phyloP scores from a whole-genome alignment of 345 rosid genomes.

The Sisymbrium irio region DNA sequence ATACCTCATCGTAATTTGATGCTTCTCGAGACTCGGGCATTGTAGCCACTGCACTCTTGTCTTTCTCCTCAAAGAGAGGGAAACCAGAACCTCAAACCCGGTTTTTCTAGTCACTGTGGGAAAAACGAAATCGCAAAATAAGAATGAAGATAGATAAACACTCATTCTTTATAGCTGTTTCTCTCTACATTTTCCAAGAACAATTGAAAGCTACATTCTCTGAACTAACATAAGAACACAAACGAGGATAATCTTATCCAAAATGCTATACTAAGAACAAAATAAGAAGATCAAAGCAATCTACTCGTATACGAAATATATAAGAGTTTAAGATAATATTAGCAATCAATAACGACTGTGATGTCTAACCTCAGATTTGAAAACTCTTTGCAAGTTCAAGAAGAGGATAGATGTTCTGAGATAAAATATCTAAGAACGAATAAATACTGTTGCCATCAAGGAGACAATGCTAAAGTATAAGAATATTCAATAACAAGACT shows the following conservation, averaged over 20 bases:
- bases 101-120: not conserved
- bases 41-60: constrained; percentile 42
- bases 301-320: not conserved
- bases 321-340: not conserved
- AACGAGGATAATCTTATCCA: not conserved
- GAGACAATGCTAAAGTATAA: not conserved
- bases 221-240: not conserved
- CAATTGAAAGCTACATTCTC: not conserved
- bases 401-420: too few relatives aligned
- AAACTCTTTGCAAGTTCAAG: too few relatives aligned
- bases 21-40: constrained; percentile 50
- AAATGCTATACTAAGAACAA: not conserved
- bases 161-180: not conserved
- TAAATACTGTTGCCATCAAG: not conserved
- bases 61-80: constrained; percentile 20
- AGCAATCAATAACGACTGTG: not conserved
- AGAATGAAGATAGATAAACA: not conserved
- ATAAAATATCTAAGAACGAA: not conserved
- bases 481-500: not conserved
- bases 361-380: not conserved
- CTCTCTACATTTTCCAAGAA: not conserved
- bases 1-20: constrained; percentile 68
- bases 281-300: not conserved
- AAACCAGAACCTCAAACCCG: not conserved
- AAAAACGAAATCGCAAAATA: not conserved